Base-by-base conservation (phyloP, 108 stramenopile genomes). In the Parietichytrium sp. region DNA sequence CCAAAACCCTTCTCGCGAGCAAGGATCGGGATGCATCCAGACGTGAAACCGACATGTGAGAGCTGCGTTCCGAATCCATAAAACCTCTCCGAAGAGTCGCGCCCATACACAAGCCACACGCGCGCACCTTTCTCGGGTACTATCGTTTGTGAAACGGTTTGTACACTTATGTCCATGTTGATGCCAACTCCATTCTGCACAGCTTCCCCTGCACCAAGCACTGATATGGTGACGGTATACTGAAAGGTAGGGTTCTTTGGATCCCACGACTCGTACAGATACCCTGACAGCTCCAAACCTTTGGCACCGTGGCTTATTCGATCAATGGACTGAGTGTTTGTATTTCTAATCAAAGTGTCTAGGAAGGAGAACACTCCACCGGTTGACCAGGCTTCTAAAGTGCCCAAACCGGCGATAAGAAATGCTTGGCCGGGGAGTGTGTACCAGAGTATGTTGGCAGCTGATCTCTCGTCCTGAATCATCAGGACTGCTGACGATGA, bases 31-130 rank as follows among this genome's bases (percentile, higher is more conserved):
- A 72, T 72, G 61, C 61, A 72, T 18, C 38, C 61, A 6, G 15
- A 2, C 38, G 10, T 6, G 20, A 72, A 72, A 42, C 20, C 20
- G 6, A 42, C 10, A 25, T 72, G 45, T 2, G 61, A 72, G 45
- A 72, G 61, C 61, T 72, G 61, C 0, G 61, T 25, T 6, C 61
- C 61, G 25, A 72, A 72, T 6, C 61, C 61, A 7, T 45, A 25
- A 16, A 72, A 1, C 15, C 1, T 16, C 61, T 72, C 61, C 13
- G 36, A 33, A 6, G 61, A n/a, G 42, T 45, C 61, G 8, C 61
- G 61, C 1, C 38, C 33, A 27, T 72, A 72, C 1, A 72, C 61
- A 10, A 72, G n/a, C 38, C 45, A 72, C 23, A 72, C 61, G 61
- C 61, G 61, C 33, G 61, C 15, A 25, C 61, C 26, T 0, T 20